Evolutionary conservation across 208 protist species (phyloP), one percentile per base, ranked within the genome.

Genomic region (Trypanosoma cruzi): DNA sequence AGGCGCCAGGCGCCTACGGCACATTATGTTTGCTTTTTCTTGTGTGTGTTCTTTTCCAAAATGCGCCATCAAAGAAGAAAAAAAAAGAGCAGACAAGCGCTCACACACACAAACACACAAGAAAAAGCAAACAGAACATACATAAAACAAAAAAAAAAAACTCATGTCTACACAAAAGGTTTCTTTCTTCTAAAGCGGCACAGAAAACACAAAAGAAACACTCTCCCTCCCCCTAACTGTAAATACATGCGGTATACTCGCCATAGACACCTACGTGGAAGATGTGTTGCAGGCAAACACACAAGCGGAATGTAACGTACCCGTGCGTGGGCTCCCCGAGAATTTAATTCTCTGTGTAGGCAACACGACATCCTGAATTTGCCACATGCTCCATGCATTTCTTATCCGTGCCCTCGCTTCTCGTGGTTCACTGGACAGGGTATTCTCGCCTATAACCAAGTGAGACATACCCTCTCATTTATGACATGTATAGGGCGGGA

Each of bases 51-150:
- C 16, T 2, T 11, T n/a, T 11, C 8, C 48, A 8, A 52, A 52
- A 52, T 32, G 57, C 36, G 26, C 7, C 8, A 29, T n/a, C 34
- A 49, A 62, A 49, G 49, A 28, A 6, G 28, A 44, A 46, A 28
- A 24, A 48, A 32, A 28, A 44, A 48, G 49, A 31, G 2, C 18
- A 52, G 56, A 36, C 40, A 71, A 5, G 71, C 69, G 26, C 20
- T 28, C 26, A 65, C n/a, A 57, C 8, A 32, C 48, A 50, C 22
- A 46, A 6, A 42, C 46, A 72, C 20, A 56, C 56, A 77, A 67
- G 44, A 46, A 49, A 74, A 49, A 31, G 26, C 44, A 22, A 36
- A 63, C n/a, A n/a, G n/a, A n/a, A n/a, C n/a, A 36, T 29, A 3
- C 6, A 46, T n/a, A 49, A 52, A 63, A 49, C 49, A 46, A 31